These are phyloP conservation scores for Cryptococcus sp. DNA, from an alignment of 1,284 basidiomycete genomes.

Conservation along the genomic window DNA sequence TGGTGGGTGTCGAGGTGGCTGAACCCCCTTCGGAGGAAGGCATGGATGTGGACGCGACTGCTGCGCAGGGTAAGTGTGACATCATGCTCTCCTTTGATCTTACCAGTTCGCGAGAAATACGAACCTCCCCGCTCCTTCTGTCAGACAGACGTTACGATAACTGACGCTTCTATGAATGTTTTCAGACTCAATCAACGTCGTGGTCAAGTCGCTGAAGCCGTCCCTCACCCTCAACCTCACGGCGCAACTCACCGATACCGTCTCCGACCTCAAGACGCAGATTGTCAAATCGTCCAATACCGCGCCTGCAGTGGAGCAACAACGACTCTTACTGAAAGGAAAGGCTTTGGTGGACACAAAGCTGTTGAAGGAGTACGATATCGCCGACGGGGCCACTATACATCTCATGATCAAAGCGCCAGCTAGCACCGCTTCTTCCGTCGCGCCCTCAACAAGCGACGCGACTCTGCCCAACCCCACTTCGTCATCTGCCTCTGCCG, in stretches of 20 bases:
- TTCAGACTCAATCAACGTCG: slow-evolving; percentile 62
- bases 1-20: slow-evolving; percentile 60
- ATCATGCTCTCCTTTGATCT: neutral
- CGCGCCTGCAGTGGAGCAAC: slow-evolving; percentile 67
- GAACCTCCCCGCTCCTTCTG: neutral
- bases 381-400: slow-evolving; percentile 74
- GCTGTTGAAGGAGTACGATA: slow-evolving; percentile 81
- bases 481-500: slow-evolving; percentile 2
- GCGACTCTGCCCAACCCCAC: slow-evolving; percentile 16
- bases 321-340: slow-evolving; percentile 84
- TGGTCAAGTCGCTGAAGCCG: slow-evolving; percentile 87
- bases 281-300: slow-evolving; percentile 62
- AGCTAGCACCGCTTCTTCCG: slow-evolving; percentile 50
- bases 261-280: slow-evolving; percentile 74
- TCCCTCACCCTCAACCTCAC: slow-evolving; percentile 70
- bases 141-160: neutral
- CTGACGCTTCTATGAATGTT: slow-evolving; percentile 1
- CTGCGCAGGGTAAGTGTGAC: slow-evolving; percentile 29
- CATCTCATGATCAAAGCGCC: slow-evolving; percentile 82
- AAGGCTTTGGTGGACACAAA: slow-evolving; percentile 85
- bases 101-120: too few relatives aligned
- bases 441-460: slow-evolving; percentile 4
- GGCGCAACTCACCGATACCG: slow-evolving; percentile 71
- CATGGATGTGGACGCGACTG: slow-evolving; percentile 38
- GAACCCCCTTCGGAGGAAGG: slow-evolving; percentile 33